These are phyloP conservation scores for Rubroshorea leprosula DNA, from an alignment of 345 rosid species.

Conservation along the genomic window DNA sequence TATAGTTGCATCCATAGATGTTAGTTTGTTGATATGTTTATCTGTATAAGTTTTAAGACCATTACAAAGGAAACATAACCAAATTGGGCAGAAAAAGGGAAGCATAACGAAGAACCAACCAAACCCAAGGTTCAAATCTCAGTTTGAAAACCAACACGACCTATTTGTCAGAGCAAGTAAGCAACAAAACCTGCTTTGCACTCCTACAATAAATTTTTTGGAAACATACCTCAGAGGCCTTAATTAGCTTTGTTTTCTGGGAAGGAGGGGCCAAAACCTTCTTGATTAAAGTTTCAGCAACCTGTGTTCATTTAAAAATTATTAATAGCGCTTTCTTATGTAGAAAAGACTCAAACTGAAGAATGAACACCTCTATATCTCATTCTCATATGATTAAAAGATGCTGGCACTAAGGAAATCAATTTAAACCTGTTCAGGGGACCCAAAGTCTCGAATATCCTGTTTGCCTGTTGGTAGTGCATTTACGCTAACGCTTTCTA, in stretches of 20 bases:
- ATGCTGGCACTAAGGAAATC: not conserved
- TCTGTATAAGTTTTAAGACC: too few relatives aligned
- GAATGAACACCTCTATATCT: not conserved
- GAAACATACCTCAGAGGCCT: constrained; percentile 62
- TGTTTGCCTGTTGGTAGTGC: constrained; percentile 59
- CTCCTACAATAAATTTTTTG: not conserved
- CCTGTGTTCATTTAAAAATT: constrained; percentile 37
- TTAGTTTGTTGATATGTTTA: too few relatives aligned
- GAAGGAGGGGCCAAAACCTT: constrained; percentile 78
- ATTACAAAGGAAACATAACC: too few relatives aligned
- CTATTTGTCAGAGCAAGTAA: too few relatives aligned
- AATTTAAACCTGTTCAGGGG: constrained; percentile 68
- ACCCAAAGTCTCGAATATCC: constrained; percentile 76
- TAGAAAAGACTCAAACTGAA: not conserved
- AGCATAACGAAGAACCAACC: too few relatives aligned
- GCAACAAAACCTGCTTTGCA: not conserved
- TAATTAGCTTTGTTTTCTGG: constrained; percentile 71
- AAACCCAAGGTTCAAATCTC: too few relatives aligned
- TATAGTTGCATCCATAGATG: too few relatives aligned
- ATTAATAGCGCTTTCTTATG: not conserved
- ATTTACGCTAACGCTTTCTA: constrained; percentile 78
- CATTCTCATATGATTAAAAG: not conserved
- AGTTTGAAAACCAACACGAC: too few relatives aligned
- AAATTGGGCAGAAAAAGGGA: too few relatives aligned
- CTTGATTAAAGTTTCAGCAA: constrained; percentile 73